Evolutionary conservation across 768 basidiomycete genomes (phyloP), one percentile per base, ranked within the genome.

Genomic region (Auricularia sp.): DNA sequence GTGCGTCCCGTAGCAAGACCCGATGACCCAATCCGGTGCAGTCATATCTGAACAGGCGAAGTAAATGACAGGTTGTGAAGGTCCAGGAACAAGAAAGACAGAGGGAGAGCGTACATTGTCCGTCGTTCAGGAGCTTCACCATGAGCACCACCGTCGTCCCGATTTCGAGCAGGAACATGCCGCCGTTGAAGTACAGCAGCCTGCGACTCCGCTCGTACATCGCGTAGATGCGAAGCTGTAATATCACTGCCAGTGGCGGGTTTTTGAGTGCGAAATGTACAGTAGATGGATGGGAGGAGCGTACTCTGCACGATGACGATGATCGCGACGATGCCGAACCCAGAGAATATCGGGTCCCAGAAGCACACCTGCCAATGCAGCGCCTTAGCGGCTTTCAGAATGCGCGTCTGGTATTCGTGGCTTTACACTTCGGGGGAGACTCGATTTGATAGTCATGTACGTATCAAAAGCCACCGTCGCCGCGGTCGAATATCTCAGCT

Each of bases 211-310:
- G 70, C 61, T 79, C 80, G 70, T 85, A 86, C 67, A 87, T 73
- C 1, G 84, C 85, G 71, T 84, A 85, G n/a, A 87, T 71, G 35
- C 85, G 82, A 73, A 84, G 81, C 73, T 85, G 84, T 16, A 86
- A 76, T 66, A 85, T 84, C 47, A 81, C 84, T 85, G 54, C 10
- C 58, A 29, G 29, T 29, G 29, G 29, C 29, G 29, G 29, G 29
- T 3, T 29, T 29, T 29, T 29, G 29, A 29, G 29, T 29, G 29
- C 29, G 29, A 29, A 29, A 29, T 29, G 29, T 29, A 54, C 44
- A 11, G 62, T 13, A 42, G 36, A 24, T 54, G 29, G 45, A 44
- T 3, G 10, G 36, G 18, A 36, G n/a, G 21, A 69, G 29, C 79
- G 35, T 56, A 85, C 85, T 73, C 78, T 86, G 82, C 29, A 83